Evolutionary conservation across 306 rosid genomes (phyloP).

Genomic region (Trichosanthes cucumerina): DNA sequence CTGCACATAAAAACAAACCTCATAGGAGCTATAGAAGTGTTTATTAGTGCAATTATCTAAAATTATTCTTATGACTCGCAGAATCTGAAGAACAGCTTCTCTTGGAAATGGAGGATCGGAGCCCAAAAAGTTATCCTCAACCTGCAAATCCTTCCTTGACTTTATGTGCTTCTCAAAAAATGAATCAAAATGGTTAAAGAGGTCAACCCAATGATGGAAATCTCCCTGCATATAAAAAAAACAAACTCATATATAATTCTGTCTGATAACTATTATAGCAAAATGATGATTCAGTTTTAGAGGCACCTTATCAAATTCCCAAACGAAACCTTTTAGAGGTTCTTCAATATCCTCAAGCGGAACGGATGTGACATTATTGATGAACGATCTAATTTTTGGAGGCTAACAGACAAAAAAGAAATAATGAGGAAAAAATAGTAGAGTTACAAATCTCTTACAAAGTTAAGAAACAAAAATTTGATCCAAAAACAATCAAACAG

Average conservation of each 20-base stretch:
- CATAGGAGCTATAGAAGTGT: constrained; percentile 89
- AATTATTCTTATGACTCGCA: constrained; percentile 72
- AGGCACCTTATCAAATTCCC: constrained; percentile 94
- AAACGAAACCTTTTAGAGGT: constrained; percentile 63
- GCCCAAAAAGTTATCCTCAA: constrained; percentile 62
- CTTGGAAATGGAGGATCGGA: constrained; percentile 84
- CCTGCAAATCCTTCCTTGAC: constrained; percentile 85
- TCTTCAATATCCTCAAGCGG: constrained; percentile 85
- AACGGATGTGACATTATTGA: constrained; percentile 62
- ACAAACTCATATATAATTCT: constrained; percentile 7
- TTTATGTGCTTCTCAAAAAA: constrained; percentile 89
- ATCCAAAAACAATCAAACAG: neutral
- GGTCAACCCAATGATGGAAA: constrained; percentile 98
- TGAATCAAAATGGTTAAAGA: constrained; percentile 91
- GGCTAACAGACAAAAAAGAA: constrained; percentile 50
- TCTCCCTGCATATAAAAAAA: constrained; percentile 73
- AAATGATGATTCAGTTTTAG: constrained; percentile 15
- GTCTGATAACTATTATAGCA: constrained; percentile 5
- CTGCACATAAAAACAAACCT: constrained; percentile 38
- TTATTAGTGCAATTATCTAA: constrained; percentile 95
- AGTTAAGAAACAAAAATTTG: neutral
- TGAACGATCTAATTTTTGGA: constrained; percentile 75
- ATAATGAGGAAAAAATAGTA: constrained; percentile 10
- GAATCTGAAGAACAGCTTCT: constrained; percentile 88
- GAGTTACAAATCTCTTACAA: constrained; percentile 6